phyloP scores from a whole-genome alignment of 1,284 basidiomycete species.

The Ustilago trichophora region DNA sequence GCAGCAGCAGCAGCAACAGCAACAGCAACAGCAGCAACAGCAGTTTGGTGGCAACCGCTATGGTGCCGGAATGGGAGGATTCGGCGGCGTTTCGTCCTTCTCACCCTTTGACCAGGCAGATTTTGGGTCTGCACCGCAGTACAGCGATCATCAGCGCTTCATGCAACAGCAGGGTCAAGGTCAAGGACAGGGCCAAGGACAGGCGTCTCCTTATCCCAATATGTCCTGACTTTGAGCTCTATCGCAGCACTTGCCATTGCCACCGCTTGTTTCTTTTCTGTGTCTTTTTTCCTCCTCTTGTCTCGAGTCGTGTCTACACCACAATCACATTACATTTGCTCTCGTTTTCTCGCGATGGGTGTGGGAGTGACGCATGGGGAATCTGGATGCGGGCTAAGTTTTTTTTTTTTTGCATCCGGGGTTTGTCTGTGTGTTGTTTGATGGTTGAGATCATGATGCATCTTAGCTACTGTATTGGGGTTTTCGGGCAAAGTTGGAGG shows the following conservation, averaged over 20 bases:
- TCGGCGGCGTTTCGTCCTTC: slow-evolving; percentile 27
- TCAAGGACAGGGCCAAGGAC: slow-evolving; percentile 32
- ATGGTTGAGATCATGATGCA: too few relatives aligned
- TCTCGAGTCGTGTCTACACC: slow-evolving; percentile 1
- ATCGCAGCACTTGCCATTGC: too few relatives aligned
- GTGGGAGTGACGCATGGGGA: too few relatives aligned
- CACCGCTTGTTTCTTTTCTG: neutral
- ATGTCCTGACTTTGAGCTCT: too few relatives aligned
- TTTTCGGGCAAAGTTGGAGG: too few relatives aligned
- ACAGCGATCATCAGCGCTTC: slow-evolving; percentile 36
- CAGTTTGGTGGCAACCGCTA: slow-evolving; percentile 33
- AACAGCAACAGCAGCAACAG: slow-evolving; percentile 4
- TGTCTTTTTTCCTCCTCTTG: neutral
- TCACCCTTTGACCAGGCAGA: slow-evolving; percentile 43
- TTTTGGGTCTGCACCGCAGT: slow-evolving; percentile 26
- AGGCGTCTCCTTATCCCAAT: slow-evolving; percentile 19
- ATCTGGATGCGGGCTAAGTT: too few relatives aligned
- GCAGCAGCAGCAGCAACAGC: slow-evolving; percentile 48
- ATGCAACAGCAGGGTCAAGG: slow-evolving; percentile 23
- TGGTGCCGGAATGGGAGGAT: slow-evolving; percentile 29
- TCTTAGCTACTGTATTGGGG: too few relatives aligned
- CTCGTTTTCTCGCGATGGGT: too few relatives aligned
- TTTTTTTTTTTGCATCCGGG: too few relatives aligned
- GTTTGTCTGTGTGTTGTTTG: too few relatives aligned
- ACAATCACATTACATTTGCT: neutral